Evolutionary conservation across 2,329 filamentous ascomycete genomes (phyloP).

Genomic region (Akanthomyces muscarius): DNA sequence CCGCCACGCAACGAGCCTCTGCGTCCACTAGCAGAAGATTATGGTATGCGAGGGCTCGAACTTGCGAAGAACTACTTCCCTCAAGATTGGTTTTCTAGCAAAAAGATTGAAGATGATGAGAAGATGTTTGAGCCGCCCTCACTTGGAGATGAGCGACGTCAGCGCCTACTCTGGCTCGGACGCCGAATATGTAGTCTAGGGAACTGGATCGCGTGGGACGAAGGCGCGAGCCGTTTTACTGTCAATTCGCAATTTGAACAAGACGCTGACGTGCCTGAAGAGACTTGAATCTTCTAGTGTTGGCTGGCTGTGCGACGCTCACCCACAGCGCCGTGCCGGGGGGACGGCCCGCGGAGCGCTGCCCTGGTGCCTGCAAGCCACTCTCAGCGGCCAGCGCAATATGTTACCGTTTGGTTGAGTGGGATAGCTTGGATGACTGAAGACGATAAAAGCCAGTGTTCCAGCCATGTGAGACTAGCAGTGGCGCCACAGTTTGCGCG

Average conservation of each 20-base stretch:
- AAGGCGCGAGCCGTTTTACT: constrained; percentile 9
- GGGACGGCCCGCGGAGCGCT: too few relatives aligned
- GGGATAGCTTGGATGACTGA: too few relatives aligned
- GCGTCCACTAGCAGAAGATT: constrained; percentile 65
- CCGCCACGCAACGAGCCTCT: constrained; percentile 40
- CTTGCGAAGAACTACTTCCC: constrained; percentile 60
- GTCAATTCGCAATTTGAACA: background rate
- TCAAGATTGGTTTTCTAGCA: constrained; percentile 52
- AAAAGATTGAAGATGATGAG: constrained; percentile 63
- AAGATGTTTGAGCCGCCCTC: constrained; percentile 59
- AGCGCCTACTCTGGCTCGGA: constrained; percentile 57
- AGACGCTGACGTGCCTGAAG: background rate
- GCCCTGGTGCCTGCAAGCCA: too few relatives aligned
- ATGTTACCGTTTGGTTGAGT: too few relatives aligned
- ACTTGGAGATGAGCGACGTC: constrained; percentile 53
- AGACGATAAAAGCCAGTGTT: too few relatives aligned
- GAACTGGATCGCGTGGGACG: constrained; percentile 46
- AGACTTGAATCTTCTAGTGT: too few relatives aligned
- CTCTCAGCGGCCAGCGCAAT: too few relatives aligned
- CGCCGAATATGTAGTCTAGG: constrained; percentile 39
- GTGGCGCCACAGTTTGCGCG: too few relatives aligned
- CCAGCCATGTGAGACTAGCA: too few relatives aligned
- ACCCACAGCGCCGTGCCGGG: too few relatives aligned
- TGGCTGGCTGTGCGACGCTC: too few relatives aligned
- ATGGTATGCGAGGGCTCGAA: constrained; percentile 58